A percentile compares a stretch with the other conserved stretches of the same genome.
Evolutionary conservation across 345 rosid species (phyloP).

Genomic region (Citrus sp.): DNA sequence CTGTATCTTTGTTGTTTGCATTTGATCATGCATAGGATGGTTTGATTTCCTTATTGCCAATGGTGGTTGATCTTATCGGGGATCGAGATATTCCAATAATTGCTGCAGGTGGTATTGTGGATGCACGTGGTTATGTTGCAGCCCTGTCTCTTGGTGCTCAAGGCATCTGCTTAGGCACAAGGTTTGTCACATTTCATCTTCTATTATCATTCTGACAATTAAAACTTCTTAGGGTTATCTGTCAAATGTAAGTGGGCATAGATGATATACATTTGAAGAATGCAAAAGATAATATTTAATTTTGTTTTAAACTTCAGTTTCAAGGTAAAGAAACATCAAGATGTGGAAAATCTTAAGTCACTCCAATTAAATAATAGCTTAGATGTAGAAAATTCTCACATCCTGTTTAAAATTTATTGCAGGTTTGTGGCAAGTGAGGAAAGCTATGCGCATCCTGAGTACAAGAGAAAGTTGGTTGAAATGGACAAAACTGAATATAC

Average conservation of each 20-base stretch:
- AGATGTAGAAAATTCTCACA: no score
- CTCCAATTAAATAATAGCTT: neutral
- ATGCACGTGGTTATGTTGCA: constrained; percentile 84
- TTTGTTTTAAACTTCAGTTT: neutral
- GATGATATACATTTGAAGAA: neutral
- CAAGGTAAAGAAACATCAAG: neutral
- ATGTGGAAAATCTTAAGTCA: neutral
- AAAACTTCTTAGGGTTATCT: neutral
- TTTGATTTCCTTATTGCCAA: constrained; percentile 68
- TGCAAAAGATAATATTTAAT: neutral
- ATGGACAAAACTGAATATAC: constrained; percentile 67
- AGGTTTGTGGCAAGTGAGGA: constrained; percentile 85
- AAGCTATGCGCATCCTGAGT: constrained; percentile 78
- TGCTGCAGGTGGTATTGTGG: constrained; percentile 79
- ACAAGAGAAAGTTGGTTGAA: constrained; percentile 71
- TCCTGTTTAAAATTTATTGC: constrained; percentile 6
- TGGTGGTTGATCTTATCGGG: constrained; percentile 66
- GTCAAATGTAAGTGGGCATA: neutral
- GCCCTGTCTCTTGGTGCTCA: constrained; percentile 87
- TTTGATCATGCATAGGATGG: constrained; percentile 43
- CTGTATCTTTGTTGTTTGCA: neutral
- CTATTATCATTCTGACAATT: neutral
- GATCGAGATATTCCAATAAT: constrained; percentile 66
- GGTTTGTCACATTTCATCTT: constrained; percentile 33
- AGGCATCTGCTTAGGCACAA: constrained; percentile 84